A percentile compares a stretch with the other conserved stretches of the same genome.
These are phyloP conservation scores for Botryosphaeria dothidea DNA, from an alignment of 2,329 filamentous ascomycete genomes.

Conservation along the genomic window DNA sequence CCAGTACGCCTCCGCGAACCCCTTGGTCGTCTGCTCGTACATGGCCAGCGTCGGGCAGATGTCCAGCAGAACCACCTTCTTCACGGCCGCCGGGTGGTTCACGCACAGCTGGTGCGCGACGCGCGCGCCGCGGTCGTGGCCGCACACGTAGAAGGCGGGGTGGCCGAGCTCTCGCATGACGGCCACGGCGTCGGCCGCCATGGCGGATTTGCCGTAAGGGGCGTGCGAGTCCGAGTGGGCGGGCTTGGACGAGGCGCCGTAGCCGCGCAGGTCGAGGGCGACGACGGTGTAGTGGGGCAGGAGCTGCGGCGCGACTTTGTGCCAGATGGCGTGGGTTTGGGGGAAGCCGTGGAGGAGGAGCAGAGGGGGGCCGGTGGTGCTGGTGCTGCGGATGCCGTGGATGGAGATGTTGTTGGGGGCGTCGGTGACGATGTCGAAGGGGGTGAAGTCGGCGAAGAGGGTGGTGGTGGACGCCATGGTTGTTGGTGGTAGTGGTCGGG, in stretches of 20 bases:
- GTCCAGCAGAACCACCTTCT: slow-evolving; percentile 40
- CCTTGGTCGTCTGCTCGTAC: slow-evolving; percentile 47
- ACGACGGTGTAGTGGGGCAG: slow-evolving; percentile 45
- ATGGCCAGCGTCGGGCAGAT: slow-evolving; percentile 59
- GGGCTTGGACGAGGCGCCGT: slow-evolving; percentile 54
- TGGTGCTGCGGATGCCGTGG: slow-evolving; percentile 38
- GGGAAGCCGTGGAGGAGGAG: slow-evolving; percentile 56
- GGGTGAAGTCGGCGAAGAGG: slow-evolving; percentile 12
- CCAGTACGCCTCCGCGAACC: slow-evolving; percentile 54
- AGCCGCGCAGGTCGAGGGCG: slow-evolving; percentile 53
- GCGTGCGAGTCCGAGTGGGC: slow-evolving; percentile 9
- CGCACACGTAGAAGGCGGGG: slow-evolving; percentile 42
- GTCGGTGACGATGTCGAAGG: slow-evolving; percentile 9
- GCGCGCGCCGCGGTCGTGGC: slow-evolving; percentile 59
- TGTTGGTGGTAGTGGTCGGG: not conserved
- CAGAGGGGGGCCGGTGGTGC: slow-evolving; percentile 41
- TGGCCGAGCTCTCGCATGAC: slow-evolving; percentile 49
- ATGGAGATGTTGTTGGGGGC: slow-evolving; percentile 41
- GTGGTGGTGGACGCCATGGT: not conserved
- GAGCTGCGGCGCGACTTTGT: slow-evolving; percentile 46
- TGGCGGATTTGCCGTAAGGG: slow-evolving; percentile 50
- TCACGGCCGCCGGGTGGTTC: slow-evolving; percentile 45
- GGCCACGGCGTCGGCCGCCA: slow-evolving; percentile 50
- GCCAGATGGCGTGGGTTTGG: slow-evolving; percentile 56
- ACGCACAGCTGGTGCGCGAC: slow-evolving; percentile 58